A percentile compares a stretch with the other conserved stretches of the same genome.
Evolutionary conservation across 192 early-diverging fungal species (phyloP).

Genomic region (Coemansia sp.): DNA sequence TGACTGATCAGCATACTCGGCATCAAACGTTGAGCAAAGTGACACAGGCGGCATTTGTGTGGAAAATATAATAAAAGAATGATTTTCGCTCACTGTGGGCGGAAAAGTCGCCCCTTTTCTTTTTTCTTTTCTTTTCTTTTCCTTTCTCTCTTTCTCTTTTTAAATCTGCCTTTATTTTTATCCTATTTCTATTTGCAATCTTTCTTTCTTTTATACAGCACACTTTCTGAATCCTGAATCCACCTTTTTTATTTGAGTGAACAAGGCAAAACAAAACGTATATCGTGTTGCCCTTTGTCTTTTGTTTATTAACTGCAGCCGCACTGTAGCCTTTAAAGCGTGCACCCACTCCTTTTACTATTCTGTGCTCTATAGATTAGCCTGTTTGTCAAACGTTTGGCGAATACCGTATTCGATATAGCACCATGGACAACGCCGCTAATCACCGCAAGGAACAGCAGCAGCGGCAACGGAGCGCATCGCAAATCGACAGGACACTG

Average conservation of each 20-base stretch:
- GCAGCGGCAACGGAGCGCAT: conserved; percentile 3
- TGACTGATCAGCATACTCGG: neutral
- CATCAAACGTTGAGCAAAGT: neutral
- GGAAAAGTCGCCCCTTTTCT: neutral
- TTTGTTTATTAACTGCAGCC: too few relatives aligned
- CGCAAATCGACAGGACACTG: conserved; percentile 46
- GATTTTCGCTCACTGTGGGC: neutral
- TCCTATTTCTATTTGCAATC: neutral
- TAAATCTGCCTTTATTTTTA: neutral
- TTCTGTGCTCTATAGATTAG: neutral
- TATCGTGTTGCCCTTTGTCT: too few relatives aligned
- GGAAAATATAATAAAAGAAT: neutral
- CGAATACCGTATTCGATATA: neutral
- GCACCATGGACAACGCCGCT: neutral
- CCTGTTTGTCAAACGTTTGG: neutral
- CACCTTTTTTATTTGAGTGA: neutral
- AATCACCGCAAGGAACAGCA: too few relatives aligned
- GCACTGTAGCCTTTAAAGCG: too few relatives aligned
- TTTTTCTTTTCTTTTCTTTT: neutral
- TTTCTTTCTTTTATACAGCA: neutral
- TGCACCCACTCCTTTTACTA: neutral
- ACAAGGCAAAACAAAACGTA: too few relatives aligned
- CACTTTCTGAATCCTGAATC: too few relatives aligned
- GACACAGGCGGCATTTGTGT: too few relatives aligned
- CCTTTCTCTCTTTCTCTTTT: neutral